Percentiles rank a stretch among this genome's conserved stretches.
Evolutionary conservation across 768 basidiomycete genomes (phyloP).

Genomic region (Hortiboletus flavorubellus): DNA sequence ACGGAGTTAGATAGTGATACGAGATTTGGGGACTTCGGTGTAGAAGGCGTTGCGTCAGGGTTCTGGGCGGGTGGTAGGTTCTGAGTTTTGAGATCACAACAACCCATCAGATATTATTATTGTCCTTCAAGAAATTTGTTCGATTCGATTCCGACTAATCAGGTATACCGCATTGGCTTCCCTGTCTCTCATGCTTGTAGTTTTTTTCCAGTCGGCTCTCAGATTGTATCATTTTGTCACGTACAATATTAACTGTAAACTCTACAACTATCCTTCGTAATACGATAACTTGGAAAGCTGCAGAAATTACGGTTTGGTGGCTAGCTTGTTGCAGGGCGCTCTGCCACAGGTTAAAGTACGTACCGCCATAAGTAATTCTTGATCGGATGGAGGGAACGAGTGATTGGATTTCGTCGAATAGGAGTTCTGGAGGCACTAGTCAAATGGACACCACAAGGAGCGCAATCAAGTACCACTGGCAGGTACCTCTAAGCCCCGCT

Average conservation of each 20-base stretch:
- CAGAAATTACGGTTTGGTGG: background rate
- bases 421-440: conserved; percentile 43
- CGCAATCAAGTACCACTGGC: conserved; percentile 10
- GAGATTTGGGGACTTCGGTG: conserved; percentile 83
- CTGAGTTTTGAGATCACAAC: conserved; percentile 18
- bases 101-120: background rate
- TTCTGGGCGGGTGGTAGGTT: conserved; percentile 61
- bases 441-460: background rate
- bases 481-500: conserved; percentile 61
- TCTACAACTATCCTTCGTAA: background rate
- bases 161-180: conserved; percentile 3
- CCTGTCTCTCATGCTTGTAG: background rate
- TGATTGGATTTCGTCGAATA: conserved; percentile 80
- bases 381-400: conserved; percentile 63
- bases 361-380: background rate
- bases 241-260: conserved; percentile 19
- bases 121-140: conserved; percentile 2
- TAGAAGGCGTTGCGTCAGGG: conserved; percentile 70
- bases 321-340: background rate
- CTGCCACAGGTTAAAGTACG: background rate
- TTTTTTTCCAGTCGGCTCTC: background rate
- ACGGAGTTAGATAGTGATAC: conserved; percentile 79
- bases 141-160: conserved; percentile 8
- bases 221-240: conserved; percentile 18
- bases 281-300: background rate